These are phyloP conservation scores for Colletotrichum sp. DNA, from an alignment of 2,329 filamentous ascomycete species.

Conservation along the genomic window DNA sequence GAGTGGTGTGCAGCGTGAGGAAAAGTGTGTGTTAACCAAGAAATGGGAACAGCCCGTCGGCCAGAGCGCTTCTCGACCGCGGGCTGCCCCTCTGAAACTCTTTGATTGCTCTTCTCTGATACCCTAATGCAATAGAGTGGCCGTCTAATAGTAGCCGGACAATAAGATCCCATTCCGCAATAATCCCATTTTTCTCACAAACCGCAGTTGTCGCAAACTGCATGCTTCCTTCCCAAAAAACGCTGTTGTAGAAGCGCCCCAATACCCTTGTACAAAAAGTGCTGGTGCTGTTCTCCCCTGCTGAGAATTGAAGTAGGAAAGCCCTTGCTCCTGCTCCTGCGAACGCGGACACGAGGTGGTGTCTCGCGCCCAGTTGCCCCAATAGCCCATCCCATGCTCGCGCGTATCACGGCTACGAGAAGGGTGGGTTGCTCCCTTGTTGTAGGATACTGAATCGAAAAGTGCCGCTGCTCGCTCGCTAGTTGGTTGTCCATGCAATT, in stretches of 20 bases:
- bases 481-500: conserved; percentile 12
- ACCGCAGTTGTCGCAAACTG: not conserved
- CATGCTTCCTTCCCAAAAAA: not conserved
- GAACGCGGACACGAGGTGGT: not conserved
- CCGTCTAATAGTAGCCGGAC: conserved; percentile 6
- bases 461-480: conserved; percentile 21
- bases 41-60: not conserved
- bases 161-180: not conserved
- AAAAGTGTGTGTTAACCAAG: not conserved
- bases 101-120: conserved; percentile 17
- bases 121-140: conserved; percentile 14
- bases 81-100: conserved; percentile 2
- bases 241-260: not conserved
- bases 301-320: conserved; percentile 4
- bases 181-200: conserved; percentile 6
- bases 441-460: conserved; percentile 9
- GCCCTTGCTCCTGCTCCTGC: not conserved
- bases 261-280: conserved; percentile 8
- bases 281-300: conserved; percentile 17
- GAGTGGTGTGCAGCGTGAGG: not conserved
- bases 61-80: conserved; percentile 21
- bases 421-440: not conserved
- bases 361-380: not conserved
- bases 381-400: not conserved
- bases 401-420: not conserved